Evolutionary conservation across 2,329 filamentous ascomycete species (phyloP).

Genomic region (Dendrostoma leiphaemia): DNA sequence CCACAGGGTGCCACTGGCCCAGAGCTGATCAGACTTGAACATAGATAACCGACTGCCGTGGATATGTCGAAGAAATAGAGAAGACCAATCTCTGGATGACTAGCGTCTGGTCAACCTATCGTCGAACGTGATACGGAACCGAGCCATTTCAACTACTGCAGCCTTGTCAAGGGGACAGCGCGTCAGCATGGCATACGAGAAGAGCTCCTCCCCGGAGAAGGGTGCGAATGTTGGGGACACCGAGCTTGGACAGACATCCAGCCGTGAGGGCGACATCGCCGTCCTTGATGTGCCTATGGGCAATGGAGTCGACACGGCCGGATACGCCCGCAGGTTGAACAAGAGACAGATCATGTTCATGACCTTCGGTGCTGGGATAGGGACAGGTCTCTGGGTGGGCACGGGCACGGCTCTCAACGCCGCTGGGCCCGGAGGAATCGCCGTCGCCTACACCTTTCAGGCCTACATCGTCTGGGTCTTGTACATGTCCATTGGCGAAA

Average conservation of each 20-base stretch:
- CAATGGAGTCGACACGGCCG: slow-evolving; percentile 20
- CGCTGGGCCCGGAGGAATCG: slow-evolving; percentile 31
- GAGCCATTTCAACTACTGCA: background rate
- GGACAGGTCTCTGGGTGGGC: slow-evolving; percentile 34
- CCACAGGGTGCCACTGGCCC: too few species aligned
- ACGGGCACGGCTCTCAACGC: slow-evolving; percentile 33
- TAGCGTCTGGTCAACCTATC: too few species aligned
- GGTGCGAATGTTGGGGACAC: background rate
- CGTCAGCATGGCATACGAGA: slow-evolving; percentile 1
- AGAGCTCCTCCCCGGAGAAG: background rate
- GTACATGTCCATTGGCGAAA: slow-evolving; percentile 32
- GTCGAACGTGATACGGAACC: background rate
- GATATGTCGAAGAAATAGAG: background rate
- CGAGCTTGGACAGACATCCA: slow-evolving; percentile 6
- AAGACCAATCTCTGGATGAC: too few species aligned
- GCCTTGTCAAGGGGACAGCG: background rate
- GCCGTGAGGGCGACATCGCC: slow-evolving; percentile 3
- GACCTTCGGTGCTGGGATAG: slow-evolving; percentile 35
- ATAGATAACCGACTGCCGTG: background rate
- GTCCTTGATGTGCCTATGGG: background rate
- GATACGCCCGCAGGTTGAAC: slow-evolving; percentile 29
- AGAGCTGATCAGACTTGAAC: background rate
- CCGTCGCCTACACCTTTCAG: slow-evolving; percentile 31
- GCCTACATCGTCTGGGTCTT: slow-evolving; percentile 31
- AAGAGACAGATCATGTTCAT: slow-evolving; percentile 36